Base-by-base conservation (phyloP, 2,329 filamentous ascomycete species). In the Beauveria medogensis region DNA sequence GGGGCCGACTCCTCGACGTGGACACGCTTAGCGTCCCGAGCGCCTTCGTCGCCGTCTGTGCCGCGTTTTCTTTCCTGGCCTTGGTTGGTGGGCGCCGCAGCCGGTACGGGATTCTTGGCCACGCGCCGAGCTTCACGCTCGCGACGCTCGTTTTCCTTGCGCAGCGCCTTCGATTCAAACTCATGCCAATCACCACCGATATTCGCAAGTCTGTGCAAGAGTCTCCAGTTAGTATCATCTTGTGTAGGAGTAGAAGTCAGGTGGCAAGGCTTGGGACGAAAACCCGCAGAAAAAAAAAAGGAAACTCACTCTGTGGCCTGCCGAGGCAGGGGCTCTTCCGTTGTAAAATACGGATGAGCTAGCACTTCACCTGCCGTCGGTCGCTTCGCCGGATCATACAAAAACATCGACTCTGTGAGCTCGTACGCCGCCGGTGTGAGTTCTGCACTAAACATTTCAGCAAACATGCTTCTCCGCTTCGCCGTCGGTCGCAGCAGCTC, bases 111-210 rank as follows among this genome's bases (percentile, higher is more conserved):
- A 30, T 47, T 60, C 66, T 77, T 79, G 20, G 73, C 74, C 0
- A 76, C 74, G 47, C 76, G 78, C 4, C 77, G 75, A 8, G 79
- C 80, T 59, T 84, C 82, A 61, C 79, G 77, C 30, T 84, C 81
- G 63, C 79, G 80, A 59, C 84, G 84, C 72, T 94, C 91, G 67
- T 92, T 93, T 73, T 97, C 92, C 67, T 94, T 94, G 37, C 94
- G 83, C 28, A 96, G 80, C 18, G 92, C 92, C 76, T 99, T 99
- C 60, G 91, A 96, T 76, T 99, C 94, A 69, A 97, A 96, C 72
- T 99, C 94, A 71, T 99, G 94, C 94, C 94, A 99, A 68, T 99
- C 94, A 24, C 94, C 94, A 67, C 94, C 85, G 34, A 99, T 82
- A 54, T 87, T 79, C 63, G 88, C 86, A 55, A 99, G 82, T 69